Evolutionary conservation across 2,329 filamentous ascomycete species (phyloP), one percentile per base, ranked within the genome.

Genomic region (Colletotrichum graminicola): DNA sequence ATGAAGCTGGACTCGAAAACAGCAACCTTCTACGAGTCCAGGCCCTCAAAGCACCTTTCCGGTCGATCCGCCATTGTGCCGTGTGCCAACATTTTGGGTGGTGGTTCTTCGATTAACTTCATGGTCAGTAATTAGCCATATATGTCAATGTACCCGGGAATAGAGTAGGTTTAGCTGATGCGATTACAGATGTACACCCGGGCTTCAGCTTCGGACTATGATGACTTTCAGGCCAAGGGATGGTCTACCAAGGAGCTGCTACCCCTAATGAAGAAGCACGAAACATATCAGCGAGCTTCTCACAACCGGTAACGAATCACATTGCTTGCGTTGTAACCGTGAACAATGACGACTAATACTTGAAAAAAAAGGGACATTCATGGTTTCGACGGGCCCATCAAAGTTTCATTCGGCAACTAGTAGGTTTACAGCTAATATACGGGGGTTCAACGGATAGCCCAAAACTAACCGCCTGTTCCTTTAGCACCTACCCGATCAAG

Each of bases 1-100:
- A 94, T 93, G 91, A 85, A 93, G 81, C 79, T 93, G 71, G 92
- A 94, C 85, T 94, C 91, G 75, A 94, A 93, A 85, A 94, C 92
- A 41, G 92, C 93, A 43, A 92, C 92, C 0, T 95, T 95, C 81
- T 95, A 95, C 78, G 90, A 94, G 80, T 94, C 92, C 59, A 87
- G 90, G 51, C 91, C 92, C 21, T 93, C 91, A 0, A 89, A 92
- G 80, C 92, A 89, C 85, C 88, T 95, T 34, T 88, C 87, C 75
- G 92, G 92, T 21, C 87, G 92, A 56, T 89, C 89, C 77, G 92
- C 92, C 29, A 87, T 94, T 56, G 92, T 94, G n/a, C 92, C 92
- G 1, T 91, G 88, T 75, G 92, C 92, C 45, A 90, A 94, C 74
- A 85, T 94, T 45, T 83, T 94, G 1, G 92, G 92, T 14, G 91